Percentiles rank a stretch among this genome's conserved stretches.
phyloP scores from a whole-genome alignment of 2,329 filamentous ascomycete genomes.

The Xylaria sp. region DNA sequence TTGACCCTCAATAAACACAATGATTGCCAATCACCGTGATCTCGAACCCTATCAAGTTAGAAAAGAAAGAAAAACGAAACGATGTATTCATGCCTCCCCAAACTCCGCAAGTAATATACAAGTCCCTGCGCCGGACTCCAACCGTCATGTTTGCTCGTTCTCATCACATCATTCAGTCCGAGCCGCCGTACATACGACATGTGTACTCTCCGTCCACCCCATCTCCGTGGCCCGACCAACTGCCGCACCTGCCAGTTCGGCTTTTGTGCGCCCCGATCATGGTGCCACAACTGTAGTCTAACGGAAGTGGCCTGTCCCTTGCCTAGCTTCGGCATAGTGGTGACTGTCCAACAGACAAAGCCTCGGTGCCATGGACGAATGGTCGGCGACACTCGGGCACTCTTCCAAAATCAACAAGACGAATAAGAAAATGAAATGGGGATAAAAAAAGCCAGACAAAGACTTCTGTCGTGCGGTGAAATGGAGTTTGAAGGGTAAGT shows the following conservation, averaged over 20 bases:
- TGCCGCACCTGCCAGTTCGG: neutral
- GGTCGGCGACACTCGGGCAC: neutral
- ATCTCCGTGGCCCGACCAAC: neutral
- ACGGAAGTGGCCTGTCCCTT: neutral
- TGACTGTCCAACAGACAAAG: neutral
- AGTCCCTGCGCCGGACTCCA: slow-evolving; percentile 22
- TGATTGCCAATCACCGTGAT: neutral
- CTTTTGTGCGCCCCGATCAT: neutral
- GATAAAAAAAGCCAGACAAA: slow-evolving; percentile 9
- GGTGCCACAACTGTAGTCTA: neutral
- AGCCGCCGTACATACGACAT: neutral
- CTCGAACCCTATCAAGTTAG: neutral
- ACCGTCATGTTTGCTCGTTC: slow-evolving; percentile 28
- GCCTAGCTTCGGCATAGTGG: neutral
- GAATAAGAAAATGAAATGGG: slow-evolving; percentile 1
- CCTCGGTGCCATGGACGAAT: neutral
- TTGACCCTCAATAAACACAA: neutral
- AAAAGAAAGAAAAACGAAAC: neutral
- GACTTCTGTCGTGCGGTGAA: slow-evolving; percentile 11
- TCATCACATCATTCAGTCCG: slow-evolving; percentile 31
- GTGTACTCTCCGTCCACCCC: neutral
- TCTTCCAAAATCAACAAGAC: neutral
- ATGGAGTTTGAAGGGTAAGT: slow-evolving; percentile 15
- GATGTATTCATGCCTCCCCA: neutral
- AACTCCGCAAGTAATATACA: slow-evolving; percentile 2